Evolutionary conservation across 1,139 yeast species (phyloP).

Genomic region (Kodamaea arcana): DNA sequence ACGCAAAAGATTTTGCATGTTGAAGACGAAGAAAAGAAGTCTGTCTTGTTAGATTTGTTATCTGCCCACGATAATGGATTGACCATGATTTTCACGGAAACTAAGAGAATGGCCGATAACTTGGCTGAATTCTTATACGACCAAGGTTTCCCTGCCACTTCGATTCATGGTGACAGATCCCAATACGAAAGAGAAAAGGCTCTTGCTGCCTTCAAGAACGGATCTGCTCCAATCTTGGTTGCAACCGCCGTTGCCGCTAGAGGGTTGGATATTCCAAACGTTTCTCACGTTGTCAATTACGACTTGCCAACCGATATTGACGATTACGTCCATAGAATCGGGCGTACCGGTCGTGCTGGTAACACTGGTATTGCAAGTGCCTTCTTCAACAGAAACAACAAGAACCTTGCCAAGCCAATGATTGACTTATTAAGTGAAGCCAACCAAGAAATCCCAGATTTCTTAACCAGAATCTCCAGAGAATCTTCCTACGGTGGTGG

Average conservation of each 20-base stretch:
- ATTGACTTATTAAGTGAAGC: constrained; percentile 89
- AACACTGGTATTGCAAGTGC: constrained; percentile 98
- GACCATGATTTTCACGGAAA: constrained; percentile 93
- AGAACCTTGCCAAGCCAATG: constrained; percentile 82
- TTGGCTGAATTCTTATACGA: constrained; percentile 87
- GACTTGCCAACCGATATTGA: constrained; percentile 96
- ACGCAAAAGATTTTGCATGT: constrained; percentile 92
- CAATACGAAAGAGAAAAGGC: constrained; percentile 98
- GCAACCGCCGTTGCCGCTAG: constrained; percentile 99
- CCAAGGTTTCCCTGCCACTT: constrained; percentile 93
- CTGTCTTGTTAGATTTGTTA: constrained; percentile 84
- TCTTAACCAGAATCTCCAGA: constrained; percentile 75
- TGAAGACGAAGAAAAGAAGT: constrained; percentile 92
- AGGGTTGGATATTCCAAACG: constrained; percentile 99
- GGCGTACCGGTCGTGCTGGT: constrained; percentile 99
- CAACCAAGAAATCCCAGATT: constrained; percentile 93
- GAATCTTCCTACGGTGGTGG: constrained; percentile 61
- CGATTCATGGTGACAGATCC: constrained; percentile 98
- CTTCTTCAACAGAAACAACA: constrained; percentile 94
- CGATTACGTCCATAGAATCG: constrained; percentile 98
- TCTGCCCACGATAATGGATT: constrained; percentile 75
- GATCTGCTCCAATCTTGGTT: constrained; percentile 86
- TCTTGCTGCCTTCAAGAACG: constrained; percentile 79
- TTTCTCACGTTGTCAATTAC: constrained; percentile 93
- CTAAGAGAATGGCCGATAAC: constrained; percentile 97